Conservation (phyloP, 1,284 basidiomycete genomes). For the Volvariella volvacea region DNA sequence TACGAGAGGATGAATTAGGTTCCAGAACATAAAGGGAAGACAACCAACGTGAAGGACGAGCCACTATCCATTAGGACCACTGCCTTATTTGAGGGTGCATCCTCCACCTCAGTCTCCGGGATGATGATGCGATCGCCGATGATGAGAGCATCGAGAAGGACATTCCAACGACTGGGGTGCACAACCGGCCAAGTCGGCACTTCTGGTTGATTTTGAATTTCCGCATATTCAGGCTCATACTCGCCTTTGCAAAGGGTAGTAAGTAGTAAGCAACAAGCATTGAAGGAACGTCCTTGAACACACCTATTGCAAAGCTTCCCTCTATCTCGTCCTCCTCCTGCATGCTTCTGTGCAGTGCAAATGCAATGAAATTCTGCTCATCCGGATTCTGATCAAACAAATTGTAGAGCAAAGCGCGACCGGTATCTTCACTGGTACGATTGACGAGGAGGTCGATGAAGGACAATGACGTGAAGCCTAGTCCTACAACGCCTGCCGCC, state of each 20-base stretch:
- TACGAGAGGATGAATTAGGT: slow-evolving; percentile 16
- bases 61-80: slow-evolving; percentile 72
- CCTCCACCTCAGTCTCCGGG: slow-evolving; percentile 47
- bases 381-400: slow-evolving; percentile 59
- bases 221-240: slow-evolving; percentile 52
- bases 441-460: slow-evolving; percentile 58
- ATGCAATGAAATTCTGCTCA: slow-evolving; percentile 74
- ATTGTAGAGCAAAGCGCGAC: slow-evolving; percentile 68
- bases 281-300: slow-evolving; percentile 14
- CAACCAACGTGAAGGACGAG: slow-evolving; percentile 66
- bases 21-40: slow-evolving; percentile 6
- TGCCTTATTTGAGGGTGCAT: slow-evolving; percentile 58
- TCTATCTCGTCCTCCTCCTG: slow-evolving; percentile 45
- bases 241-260: slow-evolving; percentile 39
- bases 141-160: slow-evolving; percentile 65
- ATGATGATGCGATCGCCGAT: slow-evolving; percentile 42
- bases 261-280: background rate
- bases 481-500: slow-evolving; percentile 64
- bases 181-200: slow-evolving; percentile 67
- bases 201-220: slow-evolving; percentile 42
- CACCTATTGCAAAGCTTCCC: slow-evolving; percentile 67
- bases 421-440: slow-evolving; percentile 44
- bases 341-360: slow-evolving; percentile 56
- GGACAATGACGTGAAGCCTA: slow-evolving; percentile 75
- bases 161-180: slow-evolving; percentile 62